These are phyloP conservation scores for Trichoderma citrinoviride DNA, from an alignment of 2,329 filamentous ascomycete species.

Conservation along the genomic window DNA sequence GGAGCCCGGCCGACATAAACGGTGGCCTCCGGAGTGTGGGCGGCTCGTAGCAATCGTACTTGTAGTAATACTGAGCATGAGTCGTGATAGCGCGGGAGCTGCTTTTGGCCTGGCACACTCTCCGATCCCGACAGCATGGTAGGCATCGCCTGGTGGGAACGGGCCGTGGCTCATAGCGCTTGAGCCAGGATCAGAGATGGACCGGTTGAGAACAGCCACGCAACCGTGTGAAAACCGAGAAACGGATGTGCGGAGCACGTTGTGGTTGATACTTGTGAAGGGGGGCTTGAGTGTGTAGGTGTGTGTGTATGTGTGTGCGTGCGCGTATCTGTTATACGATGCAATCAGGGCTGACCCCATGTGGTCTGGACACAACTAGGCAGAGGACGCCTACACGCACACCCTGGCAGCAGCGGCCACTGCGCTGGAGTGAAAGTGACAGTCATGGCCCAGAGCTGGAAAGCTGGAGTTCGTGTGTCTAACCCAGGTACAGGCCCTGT, in stretches of 20 bases:
- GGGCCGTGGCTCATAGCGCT: slow-evolving; percentile 17
- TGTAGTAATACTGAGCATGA: not conserved
- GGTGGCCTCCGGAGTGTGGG: not conserved
- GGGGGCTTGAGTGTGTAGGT: not conserved
- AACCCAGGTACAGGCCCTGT: not conserved
- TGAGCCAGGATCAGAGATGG: slow-evolving; percentile 1
- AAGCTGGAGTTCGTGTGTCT: not conserved
- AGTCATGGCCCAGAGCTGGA: not conserved
- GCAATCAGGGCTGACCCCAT: slow-evolving; percentile 9
- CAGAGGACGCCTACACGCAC: not conserved
- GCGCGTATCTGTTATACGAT: not conserved
- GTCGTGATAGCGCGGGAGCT: slow-evolving; percentile 4
- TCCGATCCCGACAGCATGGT: slow-evolving; percentile 16
- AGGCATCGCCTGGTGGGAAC: slow-evolving; percentile 20
- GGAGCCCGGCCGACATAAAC: not conserved
- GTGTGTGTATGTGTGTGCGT: not conserved
- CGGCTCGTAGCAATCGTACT: not conserved
- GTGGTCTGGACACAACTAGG: not conserved
- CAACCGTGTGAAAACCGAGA: not conserved
- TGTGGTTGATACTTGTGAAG: not conserved
- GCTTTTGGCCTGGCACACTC: not conserved
- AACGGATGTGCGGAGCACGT: slow-evolving; percentile 8
- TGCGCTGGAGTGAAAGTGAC: not conserved
- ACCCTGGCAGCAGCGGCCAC: not conserved
- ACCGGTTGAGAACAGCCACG: slow-evolving; percentile 18